Base-by-base conservation (phyloP, 108 stramenopile genomes). In the Cyclotella baltica region DNA sequence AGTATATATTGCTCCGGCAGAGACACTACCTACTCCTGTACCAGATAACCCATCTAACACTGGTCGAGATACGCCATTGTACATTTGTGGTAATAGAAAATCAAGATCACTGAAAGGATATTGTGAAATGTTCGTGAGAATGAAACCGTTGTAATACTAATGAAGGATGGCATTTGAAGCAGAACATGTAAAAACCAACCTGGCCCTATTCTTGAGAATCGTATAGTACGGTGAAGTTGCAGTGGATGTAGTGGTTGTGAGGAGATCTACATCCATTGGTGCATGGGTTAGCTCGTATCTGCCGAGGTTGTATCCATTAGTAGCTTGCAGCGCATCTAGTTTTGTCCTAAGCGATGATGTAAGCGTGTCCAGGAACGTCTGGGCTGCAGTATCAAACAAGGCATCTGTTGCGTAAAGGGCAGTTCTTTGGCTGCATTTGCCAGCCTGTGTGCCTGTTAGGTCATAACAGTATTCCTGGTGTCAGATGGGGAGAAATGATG, bases 51-150 rank as follows among this genome's bases (percentile, higher is more conserved):
- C 82, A 67, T 86, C 85, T 4, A 57, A 0, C 3, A 29, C 74
- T 15, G 83, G 76, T n/a, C 78, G 73, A 50, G 83, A 76, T 16
- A 70, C 61, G 0, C 85, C 85, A 48, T 88, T 88, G 75, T 88
- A 88, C 35, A 86, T 81, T 51, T 88, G 87, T 8, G 87, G 85
- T 85, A 88, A 83, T 33, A 88, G 53, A 37, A 85, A 88, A 43
- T 88, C 85, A 27, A 88, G 38, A 25, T 72, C 38, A 31, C 6
- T 43, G 6, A 11, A 43, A 13, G 6, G 13, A 13, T 43, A 13
- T 43, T 6, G 40, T 11, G 40, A 43, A 13, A 6, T 13, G 13
- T 43, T 43, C 10, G 40, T 13, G 13, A n/a, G n/a, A n/a, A n/a
- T n/a, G n/a, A n/a, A n/a, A n/a, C n/a, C n/a, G n/a, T n/a, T n/a